Base-by-base conservation (phyloP, 2,329 filamentous ascomycete species). In the Penicillium palitans region DNA sequence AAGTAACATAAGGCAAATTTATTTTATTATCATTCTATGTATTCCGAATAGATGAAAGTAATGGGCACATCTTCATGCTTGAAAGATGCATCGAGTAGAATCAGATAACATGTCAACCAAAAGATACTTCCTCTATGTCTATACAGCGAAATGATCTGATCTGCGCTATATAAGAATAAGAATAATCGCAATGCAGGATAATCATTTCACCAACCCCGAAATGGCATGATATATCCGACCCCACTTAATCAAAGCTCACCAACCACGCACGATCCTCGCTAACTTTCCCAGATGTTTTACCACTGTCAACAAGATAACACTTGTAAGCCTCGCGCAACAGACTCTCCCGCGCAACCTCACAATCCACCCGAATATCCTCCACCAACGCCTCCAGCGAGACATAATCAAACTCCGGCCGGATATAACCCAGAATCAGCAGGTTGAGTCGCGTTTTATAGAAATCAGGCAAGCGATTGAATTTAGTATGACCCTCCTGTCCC, bases 391-490 rank as follows among this genome's bases (percentile, higher is more conserved):
- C 93, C 66, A 91, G 82, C 62, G 85, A 88, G 60, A 87, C 85
- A 78, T 99, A 99, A 79, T 98, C 91, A 72, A 84, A 87, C 78
- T 98, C 95, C 9, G 91, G 88, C 53, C 95, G 84, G 61, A 99
- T 92, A 75, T 91, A 98, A 31, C 93, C 95, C 61, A 93, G 75
- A 50, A 99, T 86, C 25, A 92, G 75, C 17, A 98, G 79, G 42
- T 91, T 87, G 81, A 98, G 89, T 65, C 86, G 84, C 6, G 83
- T 84, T 61, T 85, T 90, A 78, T 98, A 98, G 74, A 99, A 99
- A 72, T 98, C 92, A 40, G 81, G 79, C 40, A 78, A 57, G 42
- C 76, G 74, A 61, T 74, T 63, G 61, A 78, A 80, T 53, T 65
- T 72, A 15, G 70, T 71, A 17, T 68, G 64, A n/a, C 62, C 59